phyloP scores from a whole-genome alignment of 208 protist genomes.

The Acanthamoeba royreba region DNA sequence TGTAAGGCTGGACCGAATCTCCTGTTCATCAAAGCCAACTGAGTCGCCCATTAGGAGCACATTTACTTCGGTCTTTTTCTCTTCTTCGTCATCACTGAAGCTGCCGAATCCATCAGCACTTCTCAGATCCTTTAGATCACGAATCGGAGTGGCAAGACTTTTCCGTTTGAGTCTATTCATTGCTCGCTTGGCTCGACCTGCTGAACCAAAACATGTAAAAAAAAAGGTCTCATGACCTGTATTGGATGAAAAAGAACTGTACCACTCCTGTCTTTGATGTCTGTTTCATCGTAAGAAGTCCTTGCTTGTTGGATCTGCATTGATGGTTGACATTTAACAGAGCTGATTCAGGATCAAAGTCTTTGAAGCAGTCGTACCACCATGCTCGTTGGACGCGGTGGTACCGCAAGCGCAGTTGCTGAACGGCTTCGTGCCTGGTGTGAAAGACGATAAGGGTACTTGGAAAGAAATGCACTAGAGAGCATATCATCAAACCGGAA shows the following conservation, averaged over 20 bases:
- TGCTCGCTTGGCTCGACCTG: background rate
- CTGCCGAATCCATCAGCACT: background rate
- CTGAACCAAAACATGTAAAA: too few species aligned
- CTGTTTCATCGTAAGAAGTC: background rate
- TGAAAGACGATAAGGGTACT: background rate
- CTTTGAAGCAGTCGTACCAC: background rate
- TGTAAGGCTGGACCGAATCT: background rate
- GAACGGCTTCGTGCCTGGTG: background rate
- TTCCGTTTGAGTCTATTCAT: background rate
- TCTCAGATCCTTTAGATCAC: background rate
- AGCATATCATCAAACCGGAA: background rate
- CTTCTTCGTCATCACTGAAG: background rate
- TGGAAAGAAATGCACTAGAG: background rate
- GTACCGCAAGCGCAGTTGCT: background rate
- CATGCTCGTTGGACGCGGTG: background rate
- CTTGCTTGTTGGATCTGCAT: background rate
- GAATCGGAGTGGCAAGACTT: background rate
- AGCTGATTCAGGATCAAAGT: background rate
- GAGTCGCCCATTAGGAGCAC: background rate
- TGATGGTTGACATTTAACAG: background rate
- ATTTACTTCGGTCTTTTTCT: background rate
- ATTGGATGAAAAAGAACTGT: background rate
- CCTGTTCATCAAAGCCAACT: background rate
- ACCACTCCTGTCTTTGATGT: background rate
- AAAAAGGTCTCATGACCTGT: background rate